A percentile compares a stretch with the other conserved stretches of the same genome.
These are phyloP conservation scores for Phytophthora citricola DNA, from an alignment of 352 stramenopile species.

Conservation along the genomic window DNA sequence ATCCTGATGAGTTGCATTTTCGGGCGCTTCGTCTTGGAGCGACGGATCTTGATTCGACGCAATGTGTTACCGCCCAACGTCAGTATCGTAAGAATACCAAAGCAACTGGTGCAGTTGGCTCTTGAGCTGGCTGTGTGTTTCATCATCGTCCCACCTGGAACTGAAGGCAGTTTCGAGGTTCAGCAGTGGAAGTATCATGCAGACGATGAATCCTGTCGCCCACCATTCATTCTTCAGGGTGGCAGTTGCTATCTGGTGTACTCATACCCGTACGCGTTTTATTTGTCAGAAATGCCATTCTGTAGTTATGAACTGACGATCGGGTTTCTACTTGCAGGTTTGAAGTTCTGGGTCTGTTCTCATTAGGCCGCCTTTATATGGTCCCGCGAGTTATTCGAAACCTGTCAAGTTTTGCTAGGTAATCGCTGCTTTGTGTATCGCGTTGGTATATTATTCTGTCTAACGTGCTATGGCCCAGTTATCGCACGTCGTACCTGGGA, in stretches of 20 bases:
- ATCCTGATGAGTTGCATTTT: slow-evolving; percentile 58
- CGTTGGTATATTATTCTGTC: not conserved
- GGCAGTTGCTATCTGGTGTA: slow-evolving; percentile 75
- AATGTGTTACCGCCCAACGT: slow-evolving; percentile 66
- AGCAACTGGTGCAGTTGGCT: slow-evolving; percentile 46
- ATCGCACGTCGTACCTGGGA: slow-evolving; percentile 78
- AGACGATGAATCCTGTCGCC: slow-evolving; percentile 41
- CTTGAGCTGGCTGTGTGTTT: slow-evolving; percentile 58
- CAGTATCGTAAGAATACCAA: slow-evolving; percentile 57
- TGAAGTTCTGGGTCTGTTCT: slow-evolving; percentile 72
- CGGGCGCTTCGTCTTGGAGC: slow-evolving; percentile 62
- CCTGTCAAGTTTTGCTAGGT: slow-evolving; percentile 80
- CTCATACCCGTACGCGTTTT: slow-evolving; percentile 61
- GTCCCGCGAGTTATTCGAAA: slow-evolving; percentile 77
- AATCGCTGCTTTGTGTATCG: slow-evolving; percentile 5
- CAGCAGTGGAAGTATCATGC: slow-evolving; percentile 78
- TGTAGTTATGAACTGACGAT: slow-evolving; percentile 1
- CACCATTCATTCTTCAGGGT: slow-evolving; percentile 38
- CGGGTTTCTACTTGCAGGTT: slow-evolving; percentile 38
- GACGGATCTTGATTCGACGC: slow-evolving; percentile 67
- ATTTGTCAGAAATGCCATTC: not conserved
- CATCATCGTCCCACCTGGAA: slow-evolving; percentile 63
- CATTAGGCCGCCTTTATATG: slow-evolving; percentile 80
- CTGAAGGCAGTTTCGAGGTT: slow-evolving; percentile 55
- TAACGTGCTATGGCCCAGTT: slow-evolving; percentile 38